Evolutionary conservation across 1,139 yeast species (phyloP), one percentile per base, ranked within the genome.

Genomic region (Candida sanyaensis): DNA sequence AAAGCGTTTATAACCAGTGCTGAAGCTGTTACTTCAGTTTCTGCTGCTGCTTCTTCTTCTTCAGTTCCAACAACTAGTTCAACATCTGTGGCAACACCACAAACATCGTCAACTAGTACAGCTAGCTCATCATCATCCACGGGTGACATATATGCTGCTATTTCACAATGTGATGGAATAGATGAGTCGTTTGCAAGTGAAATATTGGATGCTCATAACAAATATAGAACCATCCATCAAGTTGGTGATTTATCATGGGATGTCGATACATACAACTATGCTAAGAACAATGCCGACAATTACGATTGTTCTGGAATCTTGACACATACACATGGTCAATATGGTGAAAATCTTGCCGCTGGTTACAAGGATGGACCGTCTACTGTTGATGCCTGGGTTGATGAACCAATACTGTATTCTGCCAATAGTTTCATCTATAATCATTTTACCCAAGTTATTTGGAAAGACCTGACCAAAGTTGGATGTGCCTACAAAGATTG

Each of bases 371-470:
- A 75, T 30, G 88, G 81, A 37, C 61, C 69, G 12, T 50, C 66
- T 37, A 89, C 91, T 39, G 84, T 88, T 49, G 77, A 80, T 43
- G 96, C 93, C 44, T 91, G 97, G 97, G 89, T 88, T 73, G 70
- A 75, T 55, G 96, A 89, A 71, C 56, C 55, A 62, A 11, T 55
- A 65, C 46, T 90, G 87, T 86, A 71, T 68, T 55, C 59, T 12
- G 44, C 64, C 21, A 64, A 70, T 23, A 60, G 59, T 43, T 41
- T 41, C 17, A 53, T 61, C 12, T 71, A 85, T 51, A 84, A 88
- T 55, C 97, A 90, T 71, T 90, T 89, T 75, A 88, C 96, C 38
- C 96, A 88, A 69, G 80, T 90, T 55, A 86, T 90, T 45, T 90
- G 97, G 96, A 84, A 84, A 66, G 68, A 70, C 27, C 71, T 91